Conservation (phyloP, 305 asterid genomes). For the Fraxinus latifolia region DNA sequence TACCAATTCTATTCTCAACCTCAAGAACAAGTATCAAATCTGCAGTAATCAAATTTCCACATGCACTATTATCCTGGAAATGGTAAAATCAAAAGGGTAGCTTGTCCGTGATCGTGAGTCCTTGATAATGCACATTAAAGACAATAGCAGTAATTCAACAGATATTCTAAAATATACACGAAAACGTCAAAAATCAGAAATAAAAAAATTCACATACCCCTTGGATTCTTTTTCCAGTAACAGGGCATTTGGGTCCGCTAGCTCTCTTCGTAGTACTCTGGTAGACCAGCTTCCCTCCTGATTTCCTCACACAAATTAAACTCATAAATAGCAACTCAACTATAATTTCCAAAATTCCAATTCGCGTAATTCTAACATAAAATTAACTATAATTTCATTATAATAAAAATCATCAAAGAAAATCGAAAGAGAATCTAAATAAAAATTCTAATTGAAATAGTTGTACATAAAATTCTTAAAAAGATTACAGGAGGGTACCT, state of each 20-base stretch:
- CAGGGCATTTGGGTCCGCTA: slow-evolving; percentile 87
- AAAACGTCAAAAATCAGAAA: background rate
- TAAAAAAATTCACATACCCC: slow-evolving; percentile 47
- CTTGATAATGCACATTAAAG: background rate
- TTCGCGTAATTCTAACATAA: background rate
- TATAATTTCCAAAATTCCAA: background rate
- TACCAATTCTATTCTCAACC: background rate
- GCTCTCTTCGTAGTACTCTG: slow-evolving; percentile 85
- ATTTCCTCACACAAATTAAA: background rate
- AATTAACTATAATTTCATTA: background rate
- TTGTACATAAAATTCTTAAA: background rate
- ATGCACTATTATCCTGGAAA: background rate
- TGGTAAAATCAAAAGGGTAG: background rate
- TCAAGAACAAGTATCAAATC: background rate
- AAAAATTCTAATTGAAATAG: background rate
- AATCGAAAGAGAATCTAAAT: background rate
- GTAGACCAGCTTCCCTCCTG: slow-evolving; percentile 74
- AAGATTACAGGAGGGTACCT: slow-evolving; percentile 31
- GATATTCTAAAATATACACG: background rate
- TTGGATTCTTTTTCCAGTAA: slow-evolving; percentile 84
- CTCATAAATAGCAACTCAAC: background rate
- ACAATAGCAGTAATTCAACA: background rate
- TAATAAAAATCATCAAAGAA: background rate
- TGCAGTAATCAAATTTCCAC: background rate
- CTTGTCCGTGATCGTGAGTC: background rate